Evolutionary conservation across 305 asterid species (phyloP).

Genomic region (Fraxinus greggii): DNA sequence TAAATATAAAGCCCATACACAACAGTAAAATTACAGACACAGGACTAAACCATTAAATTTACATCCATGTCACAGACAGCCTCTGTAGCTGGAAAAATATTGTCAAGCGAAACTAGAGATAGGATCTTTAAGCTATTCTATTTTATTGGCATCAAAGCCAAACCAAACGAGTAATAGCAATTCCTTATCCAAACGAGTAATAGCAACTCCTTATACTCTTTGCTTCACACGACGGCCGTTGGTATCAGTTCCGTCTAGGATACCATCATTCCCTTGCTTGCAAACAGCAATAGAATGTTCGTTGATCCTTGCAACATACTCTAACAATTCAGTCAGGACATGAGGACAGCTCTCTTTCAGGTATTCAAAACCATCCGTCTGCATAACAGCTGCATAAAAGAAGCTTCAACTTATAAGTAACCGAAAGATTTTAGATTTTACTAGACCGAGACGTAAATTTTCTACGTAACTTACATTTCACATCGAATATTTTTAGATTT

Average conservation of each 20-base stretch:
- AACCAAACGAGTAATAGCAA: constrained; percentile 8
- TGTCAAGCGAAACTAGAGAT: constrained; percentile 19
- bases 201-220: constrained; percentile 43
- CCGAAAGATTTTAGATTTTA: not conserved
- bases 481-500: not conserved
- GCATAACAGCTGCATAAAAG: constrained; percentile 70
- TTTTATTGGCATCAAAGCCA: constrained; percentile 24
- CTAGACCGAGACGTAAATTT: not conserved
- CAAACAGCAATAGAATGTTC: constrained; percentile 51
- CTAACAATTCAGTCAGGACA: constrained; percentile 64
- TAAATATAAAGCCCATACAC: not conserved
- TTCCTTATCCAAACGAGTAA: constrained; percentile 27
- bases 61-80: not conserved
- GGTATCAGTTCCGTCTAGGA: constrained; percentile 66
- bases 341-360: constrained; percentile 68
- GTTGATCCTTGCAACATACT: constrained; percentile 64
- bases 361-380: constrained; percentile 72
- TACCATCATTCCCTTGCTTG: constrained; percentile 51
- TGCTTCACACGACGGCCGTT: constrained; percentile 90
- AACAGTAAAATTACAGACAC: not conserved
- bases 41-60: not conserved
- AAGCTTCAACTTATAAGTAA: constrained; percentile 27
- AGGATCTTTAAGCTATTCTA: constrained; percentile 30
- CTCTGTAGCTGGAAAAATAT: constrained; percentile 18
- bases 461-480: not conserved